Conservation (phyloP, 139 green algal species). For the Yamagishiella unicocca region DNA sequence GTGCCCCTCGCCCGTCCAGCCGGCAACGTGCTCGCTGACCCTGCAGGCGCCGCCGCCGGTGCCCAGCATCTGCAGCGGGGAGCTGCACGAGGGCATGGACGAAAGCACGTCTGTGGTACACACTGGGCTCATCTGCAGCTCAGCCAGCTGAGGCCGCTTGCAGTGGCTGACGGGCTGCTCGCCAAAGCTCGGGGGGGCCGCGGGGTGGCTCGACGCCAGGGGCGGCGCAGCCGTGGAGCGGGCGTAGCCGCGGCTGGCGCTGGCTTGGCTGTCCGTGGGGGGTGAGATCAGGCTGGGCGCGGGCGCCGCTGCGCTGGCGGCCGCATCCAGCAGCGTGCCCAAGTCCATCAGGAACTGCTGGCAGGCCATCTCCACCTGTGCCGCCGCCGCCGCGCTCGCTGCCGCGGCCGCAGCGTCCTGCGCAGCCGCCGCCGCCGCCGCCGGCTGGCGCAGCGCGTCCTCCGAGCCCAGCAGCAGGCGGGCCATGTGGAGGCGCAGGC, state of each 20-base stretch:
- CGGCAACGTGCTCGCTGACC: background rate
- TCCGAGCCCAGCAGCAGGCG: conserved; percentile 1
- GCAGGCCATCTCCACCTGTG: conserved; percentile 30
- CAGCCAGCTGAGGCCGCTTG: background rate
- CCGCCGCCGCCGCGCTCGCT: conserved; percentile 8
- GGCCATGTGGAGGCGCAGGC: background rate
- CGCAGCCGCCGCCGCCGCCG: background rate
- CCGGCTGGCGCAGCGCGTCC: background rate
- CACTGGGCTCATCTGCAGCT: conserved; percentile 5
- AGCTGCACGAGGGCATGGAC: conserved; percentile 2
- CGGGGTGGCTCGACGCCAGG: background rate
- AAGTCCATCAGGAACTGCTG: conserved; percentile 41
- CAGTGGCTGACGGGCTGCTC: background rate
- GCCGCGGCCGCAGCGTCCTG: background rate
- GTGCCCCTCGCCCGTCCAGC: background rate
- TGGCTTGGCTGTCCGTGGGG: too few species aligned
- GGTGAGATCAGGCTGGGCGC: too few species aligned
- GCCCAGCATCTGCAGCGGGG: background rate
- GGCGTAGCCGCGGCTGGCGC: too few species aligned
- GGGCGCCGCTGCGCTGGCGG: too few species aligned
- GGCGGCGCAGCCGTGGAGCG: too few species aligned
- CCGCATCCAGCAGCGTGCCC: conserved; percentile 26
- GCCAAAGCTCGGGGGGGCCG: background rate
- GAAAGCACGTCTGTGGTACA: background rate
- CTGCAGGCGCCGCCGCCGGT: background rate